These are phyloP conservation scores for Cornus florida DNA, from an alignment of 148 eudicot genomes.

Conservation along the genomic window DNA sequence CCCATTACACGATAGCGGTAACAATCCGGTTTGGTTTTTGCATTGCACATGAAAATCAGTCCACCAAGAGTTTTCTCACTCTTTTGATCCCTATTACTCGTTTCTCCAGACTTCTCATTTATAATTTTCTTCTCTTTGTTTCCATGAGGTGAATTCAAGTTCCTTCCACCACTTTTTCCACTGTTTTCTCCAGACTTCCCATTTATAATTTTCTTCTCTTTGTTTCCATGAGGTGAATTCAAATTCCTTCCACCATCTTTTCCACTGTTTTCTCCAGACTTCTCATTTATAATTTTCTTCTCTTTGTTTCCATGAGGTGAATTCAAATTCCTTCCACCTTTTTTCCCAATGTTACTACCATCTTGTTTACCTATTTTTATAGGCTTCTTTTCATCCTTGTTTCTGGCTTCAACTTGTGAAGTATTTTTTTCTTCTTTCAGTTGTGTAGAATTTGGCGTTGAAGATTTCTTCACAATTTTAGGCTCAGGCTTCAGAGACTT, in stretches of 20 bases:
- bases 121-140: conserved; percentile 16
- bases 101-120: conserved; percentile 17
- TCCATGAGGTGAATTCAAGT: not conserved
- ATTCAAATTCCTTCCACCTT: conserved; percentile 2
- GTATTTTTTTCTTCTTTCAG: conserved; percentile 24
- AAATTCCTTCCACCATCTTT: conserved; percentile 3
- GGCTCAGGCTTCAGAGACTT: conserved; percentile 34
- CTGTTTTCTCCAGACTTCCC: conserved; percentile 19
- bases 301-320: conserved; percentile 10
- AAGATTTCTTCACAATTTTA: conserved; percentile 28
- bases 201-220: conserved; percentile 14
- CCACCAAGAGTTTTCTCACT: conserved; percentile 39
- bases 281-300: conserved; percentile 14
- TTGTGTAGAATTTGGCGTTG: conserved; percentile 16
- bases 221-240: conserved; percentile 2
- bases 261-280: conserved; percentile 16
- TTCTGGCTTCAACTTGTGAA: conserved; percentile 20
- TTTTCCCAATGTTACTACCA: not conserved
- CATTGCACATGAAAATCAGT: conserved; percentile 79
- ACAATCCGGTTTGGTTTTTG: conserved; percentile 82
- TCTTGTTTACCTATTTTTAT: conserved; percentile 2
- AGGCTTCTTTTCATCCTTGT: conserved; percentile 23
- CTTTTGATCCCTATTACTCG: conserved; percentile 16
- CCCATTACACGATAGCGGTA: conserved; percentile 66
- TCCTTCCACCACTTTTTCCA: conserved; percentile 8